Evolutionary conservation across 108 stramenopile species (phyloP).

Genomic region (Cylindrotheca fusiformis): DNA sequence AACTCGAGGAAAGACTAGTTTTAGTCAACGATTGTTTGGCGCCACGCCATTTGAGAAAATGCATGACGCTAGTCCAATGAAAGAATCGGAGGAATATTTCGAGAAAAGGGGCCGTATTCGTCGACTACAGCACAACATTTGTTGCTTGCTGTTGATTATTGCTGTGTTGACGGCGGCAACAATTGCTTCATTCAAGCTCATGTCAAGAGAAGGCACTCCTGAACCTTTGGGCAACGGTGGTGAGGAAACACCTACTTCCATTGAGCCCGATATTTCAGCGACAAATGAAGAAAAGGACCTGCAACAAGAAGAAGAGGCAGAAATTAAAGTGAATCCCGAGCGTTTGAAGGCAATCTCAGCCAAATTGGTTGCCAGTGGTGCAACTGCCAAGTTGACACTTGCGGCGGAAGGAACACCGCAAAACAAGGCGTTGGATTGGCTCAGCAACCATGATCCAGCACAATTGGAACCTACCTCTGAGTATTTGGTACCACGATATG

Average conservation of each 20-base stretch:
- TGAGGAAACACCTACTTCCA: not conserved
- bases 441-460: not conserved
- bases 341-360: not conserved
- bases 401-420: constrained; percentile 1
- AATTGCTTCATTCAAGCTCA: not conserved
- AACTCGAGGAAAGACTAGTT: not conserved
- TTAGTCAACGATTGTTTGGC: not conserved
- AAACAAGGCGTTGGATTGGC: constrained; percentile 1
- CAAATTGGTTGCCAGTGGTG: not conserved
- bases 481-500: not conserved
- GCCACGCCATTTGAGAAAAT: not conserved
- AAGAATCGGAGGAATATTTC: not conserved
- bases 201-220: not conserved
- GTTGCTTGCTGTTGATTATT: not conserved
- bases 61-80: not conserved
- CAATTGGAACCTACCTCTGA: not conserved
- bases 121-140: not conserved
- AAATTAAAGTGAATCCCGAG: not conserved
- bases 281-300: too few species aligned
- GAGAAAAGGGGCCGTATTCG: not conserved
- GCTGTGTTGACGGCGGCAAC: not conserved
- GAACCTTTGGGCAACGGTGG: not conserved
- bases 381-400: not conserved
- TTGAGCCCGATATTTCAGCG: not conserved
- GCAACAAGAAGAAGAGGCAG: not conserved